Base-by-base conservation (phyloP, 768 basidiomycete species). In the Amanita polypyramis region DNA sequence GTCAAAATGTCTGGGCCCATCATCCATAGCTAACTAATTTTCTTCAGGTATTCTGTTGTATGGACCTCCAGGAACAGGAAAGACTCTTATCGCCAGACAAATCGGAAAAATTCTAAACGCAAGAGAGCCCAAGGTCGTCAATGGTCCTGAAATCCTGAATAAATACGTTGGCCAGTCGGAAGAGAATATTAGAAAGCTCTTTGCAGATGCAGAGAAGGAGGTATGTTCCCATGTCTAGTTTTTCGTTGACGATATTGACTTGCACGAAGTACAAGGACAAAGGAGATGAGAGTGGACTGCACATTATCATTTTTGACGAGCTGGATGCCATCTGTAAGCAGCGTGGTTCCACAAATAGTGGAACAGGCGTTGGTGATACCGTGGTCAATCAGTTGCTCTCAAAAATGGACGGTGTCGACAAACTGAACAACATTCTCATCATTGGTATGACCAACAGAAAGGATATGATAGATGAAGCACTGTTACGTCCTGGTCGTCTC, bases 391-490 rank as follows among this genome's bases (percentile, higher is more conserved):
- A 99, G 67, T 77, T 99, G 41, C 74, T 99, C 12, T 95, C 96
- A 20, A 99, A 99, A 92, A 95, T 99, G 93, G 96, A 99, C 56
- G 96, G 96, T 70, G 95, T 99, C 9, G 96, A 99, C 61, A 87
- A 91, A 68, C 72, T 99, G 27, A 98, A 99, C 72, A 99, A 99
- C 66, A 95, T 99, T 52, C 85, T 99, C 57, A 86, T 99, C 56
- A 99, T 99, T 56, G 96, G 96, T 57, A 99, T 99, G 96, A 99
- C 95, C 39, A 98, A 99, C 65, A 84, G 96, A 51, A 68, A 80
- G 36, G 96, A 99, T 72, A 91, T 99, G 94, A 97, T 99, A 56
- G 96, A 99, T 58, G 96, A 99, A 61, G 96, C 95, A 6, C 76
- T 98, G 2, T 76, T 97, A 4, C 93, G 96, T 57, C 94, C 96